These are phyloP conservation scores for Zygosaccharomyces pseudobailii DNA, from an alignment of 1,139 yeast species.

Conservation along the genomic window DNA sequence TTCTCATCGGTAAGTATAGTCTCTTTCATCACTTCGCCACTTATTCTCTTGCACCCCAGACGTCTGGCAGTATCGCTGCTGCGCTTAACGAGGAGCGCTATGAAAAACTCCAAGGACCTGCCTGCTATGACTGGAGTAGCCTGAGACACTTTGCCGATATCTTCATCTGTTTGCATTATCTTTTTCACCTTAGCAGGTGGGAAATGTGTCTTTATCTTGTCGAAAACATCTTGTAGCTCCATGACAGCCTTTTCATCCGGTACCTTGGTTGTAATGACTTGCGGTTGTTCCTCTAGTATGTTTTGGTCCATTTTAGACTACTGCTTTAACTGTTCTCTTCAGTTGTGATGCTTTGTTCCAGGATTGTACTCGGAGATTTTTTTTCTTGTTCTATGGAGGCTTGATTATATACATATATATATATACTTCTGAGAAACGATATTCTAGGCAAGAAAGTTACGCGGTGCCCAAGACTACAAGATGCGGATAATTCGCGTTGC, in stretches of 20 bases:
- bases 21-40: conserved; percentile 75
- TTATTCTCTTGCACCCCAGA: conserved; percentile 74
- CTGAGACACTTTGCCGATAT: conserved; percentile 96
- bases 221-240: conserved; percentile 25
- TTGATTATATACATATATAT: not conserved
- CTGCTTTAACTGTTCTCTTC: not conserved
- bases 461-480: no score
- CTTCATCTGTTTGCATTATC: conserved; percentile 97
- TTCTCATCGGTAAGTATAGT: conserved; percentile 86
- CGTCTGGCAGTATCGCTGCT: conserved; percentile 73
- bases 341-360: not conserved
- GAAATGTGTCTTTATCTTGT: conserved; percentile 76
- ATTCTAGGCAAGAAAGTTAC: no score
- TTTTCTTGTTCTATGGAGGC: not conserved
- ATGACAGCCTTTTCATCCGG: conserved; percentile 4
- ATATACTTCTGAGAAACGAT: not conserved
- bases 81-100: conserved; percentile 84
- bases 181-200: conserved; percentile 97
- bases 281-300: conserved; percentile 2
- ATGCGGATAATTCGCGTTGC: no score
- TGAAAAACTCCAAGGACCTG: conserved; percentile 84
- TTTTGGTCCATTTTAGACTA: not conserved
- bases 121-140: conserved; percentile 98
- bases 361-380: not conserved
- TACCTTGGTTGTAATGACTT: not conserved